Conservation (phyloP, 257 asterid genomes). For the Salvia splendens region DNA sequence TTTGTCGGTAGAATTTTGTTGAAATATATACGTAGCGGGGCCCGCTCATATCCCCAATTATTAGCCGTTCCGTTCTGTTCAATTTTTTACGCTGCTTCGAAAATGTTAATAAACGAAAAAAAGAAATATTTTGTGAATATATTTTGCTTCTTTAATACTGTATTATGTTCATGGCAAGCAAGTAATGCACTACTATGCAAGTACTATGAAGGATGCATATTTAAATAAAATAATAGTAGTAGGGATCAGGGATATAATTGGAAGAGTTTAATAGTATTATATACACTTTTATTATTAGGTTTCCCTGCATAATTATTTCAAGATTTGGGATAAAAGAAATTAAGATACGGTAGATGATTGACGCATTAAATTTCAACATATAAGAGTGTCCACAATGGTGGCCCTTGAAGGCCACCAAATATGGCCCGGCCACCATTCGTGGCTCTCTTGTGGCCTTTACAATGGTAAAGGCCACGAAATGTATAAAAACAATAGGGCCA, state of each 20-base stretch:
- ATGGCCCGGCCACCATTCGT: too few relatives aligned
- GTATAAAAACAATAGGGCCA: too few relatives aligned
- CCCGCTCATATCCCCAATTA: slow-evolving; percentile 5
- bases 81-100: neutral
- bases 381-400: too few relatives aligned
- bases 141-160: neutral
- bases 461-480: too few relatives aligned
- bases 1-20: slow-evolving; percentile 37
- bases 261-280: neutral
- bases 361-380: too few relatives aligned
- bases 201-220: neutral
- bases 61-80: neutral
- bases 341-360: neutral
- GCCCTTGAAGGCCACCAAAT: too few relatives aligned
- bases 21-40: slow-evolving; percentile 4
- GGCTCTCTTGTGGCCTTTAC: too few relatives aligned
- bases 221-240: neutral
- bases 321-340: neutral
- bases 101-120: too few relatives aligned
- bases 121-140: too few relatives aligned
- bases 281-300: neutral
- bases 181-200: slow-evolving; percentile 24
- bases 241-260: neutral
- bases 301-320: too few relatives aligned
- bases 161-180: slow-evolving; percentile 30